A percentile compares a stretch with the other conserved stretches of the same genome.
Conservation (phyloP, 1,139 yeast genomes). For the Geotrichum aggregatum region DNA sequence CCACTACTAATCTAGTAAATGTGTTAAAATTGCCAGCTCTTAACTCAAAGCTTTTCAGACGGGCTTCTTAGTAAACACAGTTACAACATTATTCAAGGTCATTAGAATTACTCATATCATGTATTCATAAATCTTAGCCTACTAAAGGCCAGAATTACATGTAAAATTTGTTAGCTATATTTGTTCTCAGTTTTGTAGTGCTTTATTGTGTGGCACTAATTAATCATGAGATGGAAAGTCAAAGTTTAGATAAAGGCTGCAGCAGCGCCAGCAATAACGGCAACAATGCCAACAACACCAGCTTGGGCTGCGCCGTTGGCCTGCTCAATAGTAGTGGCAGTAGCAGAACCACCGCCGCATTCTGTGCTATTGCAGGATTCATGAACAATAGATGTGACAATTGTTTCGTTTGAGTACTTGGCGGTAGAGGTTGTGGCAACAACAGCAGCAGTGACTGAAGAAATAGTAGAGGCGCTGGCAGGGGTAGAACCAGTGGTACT, state of each 20-base stretch:
- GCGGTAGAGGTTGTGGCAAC: neutral
- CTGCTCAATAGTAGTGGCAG: slow-evolving; percentile 8
- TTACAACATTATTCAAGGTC: too few relatives aligned
- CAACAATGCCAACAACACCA: slow-evolving; percentile 12
- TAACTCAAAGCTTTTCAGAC: too few relatives aligned
- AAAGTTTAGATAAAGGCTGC: slow-evolving; percentile 24
- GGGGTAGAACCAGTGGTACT: neutral
- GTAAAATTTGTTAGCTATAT: too few relatives aligned
- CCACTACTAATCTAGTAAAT: too few relatives aligned
- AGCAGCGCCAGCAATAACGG: slow-evolving; percentile 17
- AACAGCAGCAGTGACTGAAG: neutral
- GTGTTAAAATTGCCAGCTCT: too few relatives aligned
- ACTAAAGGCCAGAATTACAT: too few relatives aligned
- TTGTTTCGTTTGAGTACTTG: slow-evolving; percentile 19
- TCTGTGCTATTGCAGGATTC: slow-evolving; percentile 9
- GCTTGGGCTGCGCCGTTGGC: slow-evolving; percentile 12
- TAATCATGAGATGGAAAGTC: neutral
- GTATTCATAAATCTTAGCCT: too few relatives aligned
- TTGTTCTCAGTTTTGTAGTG: too few relatives aligned
- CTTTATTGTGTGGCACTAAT: too few relatives aligned
- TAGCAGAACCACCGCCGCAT: neutral
- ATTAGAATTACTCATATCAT: too few relatives aligned
- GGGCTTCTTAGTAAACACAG: too few relatives aligned
- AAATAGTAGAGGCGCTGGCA: neutral
- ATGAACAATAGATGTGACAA: slow-evolving; percentile 3